Base-by-base conservation (phyloP, 176 grass and related monocot species). In the Oryza punctata region DNA sequence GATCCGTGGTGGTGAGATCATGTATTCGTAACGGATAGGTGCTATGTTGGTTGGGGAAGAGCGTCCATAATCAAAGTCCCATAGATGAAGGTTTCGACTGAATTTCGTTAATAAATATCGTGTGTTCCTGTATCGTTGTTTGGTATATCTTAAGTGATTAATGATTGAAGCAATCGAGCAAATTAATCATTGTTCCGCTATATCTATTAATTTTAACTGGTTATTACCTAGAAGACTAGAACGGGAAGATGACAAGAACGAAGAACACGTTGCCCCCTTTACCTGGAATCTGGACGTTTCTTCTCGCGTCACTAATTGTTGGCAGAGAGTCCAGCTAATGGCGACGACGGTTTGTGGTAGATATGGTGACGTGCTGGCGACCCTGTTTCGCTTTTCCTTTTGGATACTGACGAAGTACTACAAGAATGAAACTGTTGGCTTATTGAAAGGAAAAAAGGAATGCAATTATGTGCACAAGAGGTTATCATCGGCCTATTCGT, bases 241-340 rank as follows among this genome's bases (percentile, higher is more conserved):
- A 6, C 1, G n/a, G 12, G 0, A 37, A 60, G 50, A 45, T n/a
- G 65, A 23, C 12, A 32, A 78, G 11, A 88, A 73, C 6, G 68
- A 7, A 27, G 33, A 73, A 79, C 44, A 79, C 60, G 75, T 74
- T 74, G 45, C 81, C 68, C 81, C 68, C 32, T 60, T 60, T 11
- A 3, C 4, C n/a, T 61, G 57, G 21, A 35, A 65, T 73, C 75
- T 27, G 11, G 61, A 74, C 76, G 69, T 30, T 73, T 52, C 59
- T 44, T 33, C 18, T 66, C 52, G 65, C 57, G 59, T 66, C 43
- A 72, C 1, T 6, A 9, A 49, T 38, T 6, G 57, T 24, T 10
- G n/a, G 21, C 67, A n/a, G 33, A 67, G 11, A 44, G 23, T 68
- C 21, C 61, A 69, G 33, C 85, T 75, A 61, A 19, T 69, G 49